A percentile compares a stretch with the other conserved stretches of the same genome.
phyloP scores from a whole-genome alignment of 768 basidiomycete species.

The Tulasnella sp. region DNA sequence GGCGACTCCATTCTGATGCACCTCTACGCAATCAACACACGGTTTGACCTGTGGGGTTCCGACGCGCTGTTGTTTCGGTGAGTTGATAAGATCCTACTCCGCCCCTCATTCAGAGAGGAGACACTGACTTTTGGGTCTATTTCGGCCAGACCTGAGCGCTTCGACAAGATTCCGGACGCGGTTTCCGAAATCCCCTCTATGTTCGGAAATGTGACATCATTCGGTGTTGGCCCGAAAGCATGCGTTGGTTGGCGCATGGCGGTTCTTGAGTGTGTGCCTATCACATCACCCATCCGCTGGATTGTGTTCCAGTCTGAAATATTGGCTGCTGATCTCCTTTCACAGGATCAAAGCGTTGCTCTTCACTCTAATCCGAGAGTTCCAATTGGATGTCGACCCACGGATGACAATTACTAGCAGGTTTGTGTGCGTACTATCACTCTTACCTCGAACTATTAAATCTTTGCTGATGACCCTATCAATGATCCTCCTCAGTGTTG shows the following conservation, averaged over 20 bases:
- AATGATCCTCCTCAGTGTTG: too few relatives aligned
- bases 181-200: slow-evolving; percentile 9
- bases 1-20: slow-evolving; percentile 37
- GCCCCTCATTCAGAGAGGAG: too few relatives aligned
- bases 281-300: too few relatives aligned
- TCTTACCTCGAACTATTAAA: too few relatives aligned
- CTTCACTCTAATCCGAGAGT: slow-evolving; percentile 8
- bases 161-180: background rate
- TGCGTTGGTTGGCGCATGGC: slow-evolving; percentile 16
- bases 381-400: slow-evolving; percentile 11
- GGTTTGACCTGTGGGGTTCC: slow-evolving; percentile 47
- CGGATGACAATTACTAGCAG: background rate
- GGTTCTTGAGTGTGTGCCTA: slow-evolving; percentile 11
- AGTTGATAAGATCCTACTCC: background rate
- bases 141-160: slow-evolving; percentile 12
- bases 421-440: background rate
- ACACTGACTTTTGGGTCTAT: background rate
- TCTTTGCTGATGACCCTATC: too few relatives aligned
- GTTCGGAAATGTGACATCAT: slow-evolving; percentile 3
- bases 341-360: slow-evolving; percentile 9
- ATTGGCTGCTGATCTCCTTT: too few relatives aligned
- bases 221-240: slow-evolving; percentile 14
- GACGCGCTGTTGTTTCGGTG: slow-evolving; percentile 54
- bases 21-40: slow-evolving; percentile 42
- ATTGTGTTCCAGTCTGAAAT: too few relatives aligned